Base-by-base conservation (phyloP, 2,329 filamentous ascomycete species). In the Aureobasidium leucospermi region DNA sequence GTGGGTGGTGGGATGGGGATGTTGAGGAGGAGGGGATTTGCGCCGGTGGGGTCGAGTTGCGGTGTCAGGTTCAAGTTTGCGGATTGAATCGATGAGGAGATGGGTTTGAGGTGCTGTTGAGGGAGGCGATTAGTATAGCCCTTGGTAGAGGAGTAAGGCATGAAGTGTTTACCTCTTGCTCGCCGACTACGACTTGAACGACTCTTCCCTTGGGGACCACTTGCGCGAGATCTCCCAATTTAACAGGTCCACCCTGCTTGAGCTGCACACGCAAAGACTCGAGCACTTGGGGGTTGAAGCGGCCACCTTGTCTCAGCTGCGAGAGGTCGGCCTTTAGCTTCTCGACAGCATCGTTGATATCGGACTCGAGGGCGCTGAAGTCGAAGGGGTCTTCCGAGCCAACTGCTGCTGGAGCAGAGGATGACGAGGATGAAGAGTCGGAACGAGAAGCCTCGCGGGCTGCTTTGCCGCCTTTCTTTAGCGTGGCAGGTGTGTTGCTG, bases 201-300 rank as follows among this genome's bases (percentile, higher is more conserved):
- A 78, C 78, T 59, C 85, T 73, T 10, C 85, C 85, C 66, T 85
- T 85, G 0, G 84, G 83, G 41, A 88, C 76, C 15, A 89, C 83
- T 67, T 87, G 85, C 2, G 85, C 86, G 60, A 89, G 67, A 67
- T 88, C 85, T 9, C 80, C 78, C 53, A 89, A 66, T 63, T 74
- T 78, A 51, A 81, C 76, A 42, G 57, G 39, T 9, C 59, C 60
- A 67, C 68, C n/a, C 67, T 68, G 59, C 67, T 85, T 82, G 61
- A 86, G 66, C 52, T 79, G 74, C n/a, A 89, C 85, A 39, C 79
- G 78, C 57, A 89, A 66, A 19, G 72, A 74, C 70, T 88, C 86
- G 32, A 89, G 74, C 1, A 80, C 69, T 49, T 85, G 80, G 0
- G 83, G 81, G 62, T 85, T 87, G 67, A 86, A 79, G 29, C 84